These are phyloP conservation scores for Lentinula boryana DNA, from an alignment of 768 basidiomycete species.

Conservation along the genomic window DNA sequence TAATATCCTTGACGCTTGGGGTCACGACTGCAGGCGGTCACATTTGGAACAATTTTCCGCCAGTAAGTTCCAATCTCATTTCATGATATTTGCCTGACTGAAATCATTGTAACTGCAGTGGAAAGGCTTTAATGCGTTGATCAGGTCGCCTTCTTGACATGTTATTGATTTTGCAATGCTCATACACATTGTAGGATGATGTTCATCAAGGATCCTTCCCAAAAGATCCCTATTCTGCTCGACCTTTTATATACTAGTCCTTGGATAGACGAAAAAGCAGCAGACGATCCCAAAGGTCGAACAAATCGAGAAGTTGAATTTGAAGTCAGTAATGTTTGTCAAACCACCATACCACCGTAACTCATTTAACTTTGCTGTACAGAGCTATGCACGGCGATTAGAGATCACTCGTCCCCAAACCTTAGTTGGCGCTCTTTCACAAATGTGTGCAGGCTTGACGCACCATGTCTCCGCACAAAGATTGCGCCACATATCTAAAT, in stretches of 20 bases:
- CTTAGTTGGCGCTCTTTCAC: slow-evolving; percentile 59
- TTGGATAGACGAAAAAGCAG: slow-evolving; percentile 57
- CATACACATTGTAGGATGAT: slow-evolving; percentile 16
- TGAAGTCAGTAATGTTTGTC: slow-evolving; percentile 31
- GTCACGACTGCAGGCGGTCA: slow-evolving; percentile 68
- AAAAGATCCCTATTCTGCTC: slow-evolving; percentile 44
- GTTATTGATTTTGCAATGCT: neutral
- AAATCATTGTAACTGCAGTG: slow-evolving; percentile 23
- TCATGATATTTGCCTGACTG: neutral
- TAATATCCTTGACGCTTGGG: slow-evolving; percentile 57
- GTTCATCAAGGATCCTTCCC: slow-evolving; percentile 38
- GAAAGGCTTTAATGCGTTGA: slow-evolving; percentile 29
- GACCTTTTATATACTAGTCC: slow-evolving; percentile 51
- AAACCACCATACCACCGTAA: neutral
- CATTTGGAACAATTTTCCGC: slow-evolving; percentile 54
- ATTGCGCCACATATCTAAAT: slow-evolving; percentile 40
- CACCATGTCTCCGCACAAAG: slow-evolving; percentile 50
- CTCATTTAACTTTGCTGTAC: neutral
- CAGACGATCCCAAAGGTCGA: slow-evolving; percentile 47
- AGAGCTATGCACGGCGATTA: slow-evolving; percentile 21
- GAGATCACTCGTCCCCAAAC: slow-evolving; percentile 51
- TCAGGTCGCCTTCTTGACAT: slow-evolving; percentile 20
- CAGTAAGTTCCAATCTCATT: slow-evolving; percentile 35
- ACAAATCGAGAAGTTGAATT: slow-evolving; percentile 60
- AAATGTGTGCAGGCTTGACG: slow-evolving; percentile 63